phyloP scores from a whole-genome alignment of 306 rosid species.

The Lathyrus oleraceus region DNA sequence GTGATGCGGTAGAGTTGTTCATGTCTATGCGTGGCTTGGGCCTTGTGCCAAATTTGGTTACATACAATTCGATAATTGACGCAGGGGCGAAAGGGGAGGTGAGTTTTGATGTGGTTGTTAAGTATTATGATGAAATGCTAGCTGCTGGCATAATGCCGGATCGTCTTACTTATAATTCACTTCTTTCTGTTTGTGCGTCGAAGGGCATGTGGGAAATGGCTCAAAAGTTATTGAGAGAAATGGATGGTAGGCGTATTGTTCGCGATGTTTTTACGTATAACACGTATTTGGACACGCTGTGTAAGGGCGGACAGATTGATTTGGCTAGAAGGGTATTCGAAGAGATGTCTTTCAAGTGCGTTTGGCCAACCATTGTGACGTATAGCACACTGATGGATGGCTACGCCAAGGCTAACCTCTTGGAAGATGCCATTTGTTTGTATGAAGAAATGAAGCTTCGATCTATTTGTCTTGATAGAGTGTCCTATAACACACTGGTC shows the following conservation, averaged over 20 bases:
- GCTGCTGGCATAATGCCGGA: slow-evolving; percentile 64
- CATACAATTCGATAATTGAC: slow-evolving; percentile 86
- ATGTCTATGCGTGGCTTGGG: slow-evolving; percentile 67
- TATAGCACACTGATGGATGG: slow-evolving; percentile 89
- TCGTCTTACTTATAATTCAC: slow-evolving; percentile 79
- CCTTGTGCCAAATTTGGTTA: slow-evolving; percentile 76
- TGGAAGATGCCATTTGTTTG: slow-evolving; percentile 72
- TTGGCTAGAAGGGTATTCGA: slow-evolving; percentile 64
- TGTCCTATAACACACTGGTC: slow-evolving; percentile 77
- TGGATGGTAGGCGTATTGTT: slow-evolving; percentile 62
- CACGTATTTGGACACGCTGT: slow-evolving; percentile 79
- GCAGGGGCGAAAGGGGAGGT: slow-evolving; percentile 81
- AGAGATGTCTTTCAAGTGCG: slow-evolving; percentile 65
- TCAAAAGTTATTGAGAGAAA: slow-evolving; percentile 60
- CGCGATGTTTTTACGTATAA: slow-evolving; percentile 82
- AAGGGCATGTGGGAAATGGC: slow-evolving; percentile 86
- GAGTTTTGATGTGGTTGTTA: slow-evolving; percentile 62
- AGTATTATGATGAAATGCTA: slow-evolving; percentile 71
- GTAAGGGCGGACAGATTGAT: slow-evolving; percentile 88
- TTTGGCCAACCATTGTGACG: slow-evolving; percentile 81
- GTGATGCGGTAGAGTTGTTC: slow-evolving; percentile 58
- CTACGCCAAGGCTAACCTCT: slow-evolving; percentile 74
- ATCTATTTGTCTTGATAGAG: slow-evolving; percentile 70
- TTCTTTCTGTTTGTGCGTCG: slow-evolving; percentile 74
- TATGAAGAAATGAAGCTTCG: slow-evolving; percentile 68